Evolutionary conservation across 1,284 basidiomycete genomes (phyloP), one percentile per base, ranked within the genome.

Genomic region (Pterulicium gracile): DNA sequence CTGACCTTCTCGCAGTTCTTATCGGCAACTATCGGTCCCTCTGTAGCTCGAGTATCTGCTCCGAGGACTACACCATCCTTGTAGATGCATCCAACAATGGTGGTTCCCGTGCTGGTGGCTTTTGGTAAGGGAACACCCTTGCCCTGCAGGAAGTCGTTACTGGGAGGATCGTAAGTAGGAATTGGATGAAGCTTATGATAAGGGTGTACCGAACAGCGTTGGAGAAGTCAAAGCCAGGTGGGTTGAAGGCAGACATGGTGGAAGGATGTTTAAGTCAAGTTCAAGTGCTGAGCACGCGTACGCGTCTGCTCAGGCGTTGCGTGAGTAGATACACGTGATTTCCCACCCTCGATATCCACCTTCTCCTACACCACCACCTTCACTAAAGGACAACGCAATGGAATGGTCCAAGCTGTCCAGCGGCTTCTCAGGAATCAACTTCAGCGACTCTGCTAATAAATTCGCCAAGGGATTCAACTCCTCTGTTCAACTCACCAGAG

Each of bases 1-100:
- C 70, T 46, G 48, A 91, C 92, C 86, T 98, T 98, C 72, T 98
- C 95, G 65, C 95, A 98, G 68, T 98, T 98, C 81, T 98, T 98
- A 72, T 98, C 95, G 1, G 94, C 94, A 13, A 99, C 92, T 55
- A 99, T 98, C 18, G 83, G 79, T 0, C 95, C 95, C 54, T 86
- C 90, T 0, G 95, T 98, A 2, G 94, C 92, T 57, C 95, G 77
- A 0, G 96, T 98, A 66, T 99, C 96, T 24, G 96, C 96, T 40
- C 95, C 96, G 10, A 99, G 79, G 13, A 97, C 81, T 50, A 99
- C 82, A 3, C 95, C 96, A 61, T 92, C 91, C 55, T 83, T 83
- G 64, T 89, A 99, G 49, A 97, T 69, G 58, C 92, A 92, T 21
- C 95, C 96, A n/a, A 91, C 89, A 63, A 99, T 98, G 36, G 95